Percentiles rank a stretch among this genome's conserved stretches.
These are phyloP conservation scores for Carex arenaria DNA, from an alignment of 202 grass and related monocot species.

Conservation along the genomic window DNA sequence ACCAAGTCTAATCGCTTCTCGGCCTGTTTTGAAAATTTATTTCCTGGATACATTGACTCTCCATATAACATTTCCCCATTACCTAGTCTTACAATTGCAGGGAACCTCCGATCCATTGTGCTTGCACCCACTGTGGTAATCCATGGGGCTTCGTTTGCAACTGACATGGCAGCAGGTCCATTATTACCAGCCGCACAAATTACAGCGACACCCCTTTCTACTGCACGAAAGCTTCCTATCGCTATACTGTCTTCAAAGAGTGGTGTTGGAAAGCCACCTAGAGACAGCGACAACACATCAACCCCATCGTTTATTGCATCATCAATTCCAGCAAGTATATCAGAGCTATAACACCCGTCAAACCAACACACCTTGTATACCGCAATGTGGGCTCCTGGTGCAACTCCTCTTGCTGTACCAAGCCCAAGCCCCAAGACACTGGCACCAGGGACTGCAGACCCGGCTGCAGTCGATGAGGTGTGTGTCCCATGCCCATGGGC, in stretches of 20 bases:
- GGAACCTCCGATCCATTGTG: constrained; percentile 68
- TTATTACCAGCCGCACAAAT: constrained; percentile 78
- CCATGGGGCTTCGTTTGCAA: constrained; percentile 83
- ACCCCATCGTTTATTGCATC: constrained; percentile 77
- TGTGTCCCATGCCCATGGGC: constrained; percentile 84
- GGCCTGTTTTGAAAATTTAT: constrained; percentile 55
- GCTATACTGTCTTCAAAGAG: constrained; percentile 89
- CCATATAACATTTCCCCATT: constrained; percentile 61
- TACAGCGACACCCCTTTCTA: constrained; percentile 49
- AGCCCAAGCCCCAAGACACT: constrained; percentile 45
- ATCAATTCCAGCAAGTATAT: constrained; percentile 88
- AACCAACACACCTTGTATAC: constrained; percentile 97
- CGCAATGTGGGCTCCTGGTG: constrained; percentile 57
- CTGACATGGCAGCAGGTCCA: constrained; percentile 49
- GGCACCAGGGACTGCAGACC: constrained; percentile 33
- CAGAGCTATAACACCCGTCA: constrained; percentile 84
- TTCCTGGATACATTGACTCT: constrained; percentile 82
- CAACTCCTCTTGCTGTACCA: constrained; percentile 55
- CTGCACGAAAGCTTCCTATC: constrained; percentile 78
- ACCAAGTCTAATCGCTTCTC: constrained; percentile 62
- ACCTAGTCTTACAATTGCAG: constrained; percentile 56
- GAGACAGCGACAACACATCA: constrained; percentile 76
- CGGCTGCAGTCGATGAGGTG: constrained; percentile 62
- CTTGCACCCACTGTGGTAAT: constrained; percentile 71
- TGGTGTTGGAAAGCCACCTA: constrained; percentile 79